These are phyloP conservation scores for Hypseocharis bilobata DNA, from an alignment of 441 rosid species.

Conservation along the genomic window DNA sequence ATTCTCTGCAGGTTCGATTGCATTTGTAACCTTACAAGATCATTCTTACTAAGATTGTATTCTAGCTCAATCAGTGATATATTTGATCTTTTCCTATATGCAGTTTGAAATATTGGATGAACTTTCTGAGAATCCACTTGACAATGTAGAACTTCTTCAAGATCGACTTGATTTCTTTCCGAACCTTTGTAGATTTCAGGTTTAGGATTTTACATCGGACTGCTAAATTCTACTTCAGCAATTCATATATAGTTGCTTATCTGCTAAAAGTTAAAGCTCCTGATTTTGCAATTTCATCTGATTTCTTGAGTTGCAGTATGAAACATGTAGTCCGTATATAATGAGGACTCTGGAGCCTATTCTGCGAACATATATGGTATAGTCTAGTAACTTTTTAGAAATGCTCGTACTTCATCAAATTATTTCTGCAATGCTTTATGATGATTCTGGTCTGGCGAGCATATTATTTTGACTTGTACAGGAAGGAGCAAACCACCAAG, in stretches of 20 bases:
- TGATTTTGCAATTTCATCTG: slow-evolving; percentile 8
- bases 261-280: slow-evolving; percentile 3
- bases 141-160: slow-evolving; percentile 95
- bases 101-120: slow-evolving; percentile 80
- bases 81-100: slow-evolving; percentile 12
- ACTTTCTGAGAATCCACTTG: slow-evolving; percentile 78
- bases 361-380: slow-evolving; percentile 86
- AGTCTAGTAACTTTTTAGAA: slow-evolving; percentile 12
- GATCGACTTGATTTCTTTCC: slow-evolving; percentile 99
- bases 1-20: slow-evolving; percentile 68
- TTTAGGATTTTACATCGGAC: slow-evolving; percentile 21
- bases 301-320: slow-evolving; percentile 57
- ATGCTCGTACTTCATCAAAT: slow-evolving; percentile 3
- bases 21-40: background rate
- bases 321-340: slow-evolving; percentile 68
- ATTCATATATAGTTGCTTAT: slow-evolving; percentile 1
- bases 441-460: background rate
- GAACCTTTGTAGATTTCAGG: slow-evolving; percentile 96
- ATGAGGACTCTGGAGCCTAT: slow-evolving; percentile 85
- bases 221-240: slow-evolving; percentile 5
- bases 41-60: too few relatives aligned
- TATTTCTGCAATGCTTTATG: slow-evolving; percentile 7
- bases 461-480: slow-evolving; percentile 26
- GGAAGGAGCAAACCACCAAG: slow-evolving; percentile 70
- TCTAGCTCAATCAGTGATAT: background rate